A percentile compares a stretch with the other conserved stretches of the same genome.
phyloP scores from a whole-genome alignment of 2,329 filamentous ascomycete genomes.

The Hypoxylon sp. region DNA sequence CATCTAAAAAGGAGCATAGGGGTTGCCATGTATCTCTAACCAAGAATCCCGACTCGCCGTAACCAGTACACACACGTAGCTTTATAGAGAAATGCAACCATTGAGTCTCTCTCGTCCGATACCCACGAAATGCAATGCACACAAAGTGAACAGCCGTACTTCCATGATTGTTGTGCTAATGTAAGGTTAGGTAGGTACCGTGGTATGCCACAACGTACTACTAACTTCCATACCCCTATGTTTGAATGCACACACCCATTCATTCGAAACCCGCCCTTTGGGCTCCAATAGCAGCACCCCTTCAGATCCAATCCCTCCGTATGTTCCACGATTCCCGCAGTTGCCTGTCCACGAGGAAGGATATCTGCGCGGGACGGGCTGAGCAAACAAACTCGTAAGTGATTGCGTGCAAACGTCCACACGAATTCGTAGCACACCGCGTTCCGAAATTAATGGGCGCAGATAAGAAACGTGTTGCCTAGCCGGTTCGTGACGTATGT shows the following conservation, averaged over 20 bases:
- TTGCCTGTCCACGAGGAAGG: slow-evolving; percentile 4
- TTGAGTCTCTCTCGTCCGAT: not conserved
- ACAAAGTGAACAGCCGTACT: not conserved
- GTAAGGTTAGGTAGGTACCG: not conserved
- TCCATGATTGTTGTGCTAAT: slow-evolving; percentile 2
- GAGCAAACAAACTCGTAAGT: slow-evolving; percentile 9
- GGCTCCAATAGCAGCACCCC: slow-evolving; percentile 6
- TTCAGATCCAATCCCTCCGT: slow-evolving; percentile 12
- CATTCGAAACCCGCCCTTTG: slow-evolving; percentile 11
- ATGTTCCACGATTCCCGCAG: slow-evolving; percentile 19
- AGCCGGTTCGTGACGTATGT: slow-evolving; percentile 1
- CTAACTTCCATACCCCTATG: slow-evolving; percentile 2
- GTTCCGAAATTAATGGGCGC: not conserved
- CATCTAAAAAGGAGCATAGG: slow-evolving; percentile 13
- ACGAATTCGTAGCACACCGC: slow-evolving; percentile 8
- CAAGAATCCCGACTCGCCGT: not conserved
- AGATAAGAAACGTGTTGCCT: not conserved
- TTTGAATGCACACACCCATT: slow-evolving; percentile 13
- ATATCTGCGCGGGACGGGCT: not conserved
- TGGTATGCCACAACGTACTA: not conserved
- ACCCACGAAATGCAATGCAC: not conserved
- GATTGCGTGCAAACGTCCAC: slow-evolving; percentile 4
- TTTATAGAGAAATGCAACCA: not conserved
- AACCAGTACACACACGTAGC: not conserved
- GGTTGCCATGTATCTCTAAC: not conserved